Evolutionary conservation across 805 yeast species (phyloP).

Genomic region (Ogataea glucozyma): DNA sequence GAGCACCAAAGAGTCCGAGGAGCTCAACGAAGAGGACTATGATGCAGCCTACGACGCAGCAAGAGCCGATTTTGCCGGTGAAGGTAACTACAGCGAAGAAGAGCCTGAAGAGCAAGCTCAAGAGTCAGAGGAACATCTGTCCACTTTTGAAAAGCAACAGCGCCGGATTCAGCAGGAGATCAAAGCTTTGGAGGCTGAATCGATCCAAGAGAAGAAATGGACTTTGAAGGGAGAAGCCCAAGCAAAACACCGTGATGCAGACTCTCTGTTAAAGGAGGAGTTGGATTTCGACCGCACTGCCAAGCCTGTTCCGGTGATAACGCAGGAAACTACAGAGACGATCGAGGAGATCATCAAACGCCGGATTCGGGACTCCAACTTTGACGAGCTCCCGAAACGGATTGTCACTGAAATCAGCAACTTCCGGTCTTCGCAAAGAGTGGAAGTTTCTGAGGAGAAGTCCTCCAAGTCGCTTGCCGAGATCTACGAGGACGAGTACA

Average conservation of each 20-base stretch:
- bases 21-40: constrained; percentile 59
- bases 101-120: constrained; percentile 41
- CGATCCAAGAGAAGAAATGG: constrained; percentile 91
- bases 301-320: constrained; percentile 94
- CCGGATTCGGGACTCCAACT: constrained; percentile 71
- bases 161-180: constrained; percentile 74
- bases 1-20: constrained; percentile 40
- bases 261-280: constrained; percentile 78
- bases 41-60: constrained; percentile 62
- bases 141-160: constrained; percentile 85
- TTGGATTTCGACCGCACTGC: constrained; percentile 90
- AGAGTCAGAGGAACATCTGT: constrained; percentile 48
- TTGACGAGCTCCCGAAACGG: constrained; percentile 82
- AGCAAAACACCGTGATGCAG: constrained; percentile 77
- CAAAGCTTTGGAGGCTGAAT: constrained; percentile 75
- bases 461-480: constrained; percentile 89
- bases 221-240: constrained; percentile 90
- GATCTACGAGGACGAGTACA: constrained; percentile 81
- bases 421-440: constrained; percentile 51
- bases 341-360: constrained; percentile 86
- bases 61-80: constrained; percentile 61
- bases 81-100: constrained; percentile 38
- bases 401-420: constrained; percentile 65
- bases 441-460: constrained; percentile 80
- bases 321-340: constrained; percentile 82